These are phyloP conservation scores for Chrysoporthe deuterocubensis DNA, from an alignment of 2,329 filamentous ascomycete species.

Conservation along the genomic window DNA sequence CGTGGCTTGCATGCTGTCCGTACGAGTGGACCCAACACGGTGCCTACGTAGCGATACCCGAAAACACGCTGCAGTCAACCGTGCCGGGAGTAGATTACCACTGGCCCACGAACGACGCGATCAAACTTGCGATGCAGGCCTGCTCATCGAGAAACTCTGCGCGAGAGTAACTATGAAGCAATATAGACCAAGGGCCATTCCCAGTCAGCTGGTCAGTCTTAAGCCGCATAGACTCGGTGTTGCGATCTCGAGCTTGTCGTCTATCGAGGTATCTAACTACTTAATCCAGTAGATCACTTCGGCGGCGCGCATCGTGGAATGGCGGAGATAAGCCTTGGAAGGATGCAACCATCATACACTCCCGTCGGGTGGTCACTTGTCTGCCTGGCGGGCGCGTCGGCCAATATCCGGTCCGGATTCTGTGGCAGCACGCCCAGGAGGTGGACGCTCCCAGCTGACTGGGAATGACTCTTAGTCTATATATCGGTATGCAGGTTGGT, in stretches of 20 bases:
- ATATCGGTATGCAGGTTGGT: not conserved
- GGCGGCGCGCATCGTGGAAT: not conserved
- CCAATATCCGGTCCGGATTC: not conserved
- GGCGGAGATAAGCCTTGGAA: not conserved
- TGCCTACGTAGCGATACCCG: not conserved
- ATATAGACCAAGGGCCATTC: too few relatives aligned
- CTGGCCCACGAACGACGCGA: too few relatives aligned
- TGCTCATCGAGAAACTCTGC: too few relatives aligned
- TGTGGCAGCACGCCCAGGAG: not conserved
- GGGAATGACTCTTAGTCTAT: not conserved
- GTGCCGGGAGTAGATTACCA: too few relatives aligned
- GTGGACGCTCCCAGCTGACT: not conserved
- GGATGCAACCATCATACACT: not conserved
- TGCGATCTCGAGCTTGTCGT: not conserved
- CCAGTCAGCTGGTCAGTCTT: too few relatives aligned
- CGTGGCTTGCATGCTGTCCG: not conserved
- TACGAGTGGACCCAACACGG: not conserved
- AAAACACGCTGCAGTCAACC: not conserved
- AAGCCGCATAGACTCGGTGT: too few relatives aligned
- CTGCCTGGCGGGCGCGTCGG: not conserved
- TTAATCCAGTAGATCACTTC: not conserved
- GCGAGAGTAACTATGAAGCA: too few relatives aligned
- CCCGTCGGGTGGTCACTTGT: not conserved
- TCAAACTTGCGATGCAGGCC: too few relatives aligned
- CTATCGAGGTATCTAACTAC: not conserved